Evolutionary conservation across 2,329 filamentous ascomycete species (phyloP), one percentile per base, ranked within the genome.

Genomic region (Pseudocercospora fijiensis): DNA sequence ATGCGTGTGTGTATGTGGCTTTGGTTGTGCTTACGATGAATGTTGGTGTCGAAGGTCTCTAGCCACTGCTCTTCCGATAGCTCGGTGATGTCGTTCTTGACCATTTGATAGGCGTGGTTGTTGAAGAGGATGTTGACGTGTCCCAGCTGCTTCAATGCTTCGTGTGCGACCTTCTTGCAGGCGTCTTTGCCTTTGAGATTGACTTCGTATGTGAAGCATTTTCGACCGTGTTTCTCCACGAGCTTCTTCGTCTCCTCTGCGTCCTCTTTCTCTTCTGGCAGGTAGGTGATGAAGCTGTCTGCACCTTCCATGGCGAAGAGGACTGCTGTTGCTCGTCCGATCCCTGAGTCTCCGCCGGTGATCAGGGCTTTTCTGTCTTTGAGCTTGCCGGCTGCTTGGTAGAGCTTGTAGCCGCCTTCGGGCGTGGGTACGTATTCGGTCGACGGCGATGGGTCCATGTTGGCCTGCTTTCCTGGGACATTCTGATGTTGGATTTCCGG

Each of bases 301-400:
- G 90, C 90, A 5, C 90, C 91, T 76, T 95, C 91, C 83, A 91
- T 89, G 43, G 90, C 90, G 71, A 89, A 95, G 0, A 95, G 81
- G 16, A 94, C 83, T 1, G 91, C 90, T 1, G 88, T 85, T 0
- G 91, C 87, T 41, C 90, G 86, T 6, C 91, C 90, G 67, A 95
- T 94, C 1, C 91, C 90, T 6, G 85, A 88, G 76, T 94, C 90
- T 3, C 91, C 91, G 16, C 90, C 90, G 0, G 91, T 94, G 71
- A 95, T 94, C 63, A 95, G 77, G 7, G 90, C 90, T 64, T 86
- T 90, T 77, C 89, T 90, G 66, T 87, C 90, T 71, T 85, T 78
- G 6, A 95, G 85, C 78, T 95, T 96, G 56, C 86, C 87, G 0
- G 90, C 89, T 3, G 89, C 85, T 73, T 88, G 87, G 79, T 95